Conservation (phyloP, 1,284 basidiomycete species). For the Sporisorium graminicola region DNA sequence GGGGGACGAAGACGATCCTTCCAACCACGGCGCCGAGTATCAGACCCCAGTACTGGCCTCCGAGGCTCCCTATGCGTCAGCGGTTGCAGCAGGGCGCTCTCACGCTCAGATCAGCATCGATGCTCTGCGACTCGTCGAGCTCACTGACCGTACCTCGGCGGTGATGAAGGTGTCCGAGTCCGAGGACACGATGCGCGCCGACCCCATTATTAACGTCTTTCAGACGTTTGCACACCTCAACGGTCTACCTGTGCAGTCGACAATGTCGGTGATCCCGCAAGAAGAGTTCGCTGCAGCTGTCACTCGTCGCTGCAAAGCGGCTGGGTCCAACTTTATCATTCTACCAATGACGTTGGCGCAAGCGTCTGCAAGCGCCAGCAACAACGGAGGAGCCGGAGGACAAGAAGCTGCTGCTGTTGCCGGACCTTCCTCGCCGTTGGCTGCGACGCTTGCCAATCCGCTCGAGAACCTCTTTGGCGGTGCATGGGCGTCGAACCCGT, state of each 20-base stretch:
- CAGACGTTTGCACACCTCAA: conserved; percentile 83
- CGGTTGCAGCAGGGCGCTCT: conserved; percentile 15
- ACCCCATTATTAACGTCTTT: conserved; percentile 84
- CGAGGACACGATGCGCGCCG: conserved; percentile 77
- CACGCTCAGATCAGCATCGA: conserved; percentile 55
- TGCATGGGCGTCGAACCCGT: conserved; percentile 16
- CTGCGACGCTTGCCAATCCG: conserved; percentile 52
- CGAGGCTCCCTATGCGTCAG: conserved; percentile 35
- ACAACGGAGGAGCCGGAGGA: not conserved
- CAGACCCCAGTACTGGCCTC: conserved; percentile 46
- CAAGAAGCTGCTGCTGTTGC: conserved; percentile 13
- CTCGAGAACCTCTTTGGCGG: conserved; percentile 60
- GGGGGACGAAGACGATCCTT: conserved; percentile 32
- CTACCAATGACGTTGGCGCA: conserved; percentile 78
- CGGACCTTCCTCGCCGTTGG: conserved; percentile 35
- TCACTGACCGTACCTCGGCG: conserved; percentile 86
- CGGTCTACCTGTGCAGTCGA: conserved; percentile 76
- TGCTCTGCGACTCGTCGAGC: conserved; percentile 73
- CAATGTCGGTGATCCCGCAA: conserved; percentile 77
- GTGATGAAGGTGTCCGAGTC: conserved; percentile 83
- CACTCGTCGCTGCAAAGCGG: conserved; percentile 76
- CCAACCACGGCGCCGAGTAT: conserved; percentile 37
- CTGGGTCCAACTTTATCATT: conserved; percentile 80
- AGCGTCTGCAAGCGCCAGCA: conserved; percentile 4
- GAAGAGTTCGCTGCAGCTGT: conserved; percentile 81